Percentiles rank a stretch among this genome's conserved stretches.
Evolutionary conservation across 352 stramenopile genomes (phyloP).

Genomic region (Globisporangium iwayamae): DNA sequence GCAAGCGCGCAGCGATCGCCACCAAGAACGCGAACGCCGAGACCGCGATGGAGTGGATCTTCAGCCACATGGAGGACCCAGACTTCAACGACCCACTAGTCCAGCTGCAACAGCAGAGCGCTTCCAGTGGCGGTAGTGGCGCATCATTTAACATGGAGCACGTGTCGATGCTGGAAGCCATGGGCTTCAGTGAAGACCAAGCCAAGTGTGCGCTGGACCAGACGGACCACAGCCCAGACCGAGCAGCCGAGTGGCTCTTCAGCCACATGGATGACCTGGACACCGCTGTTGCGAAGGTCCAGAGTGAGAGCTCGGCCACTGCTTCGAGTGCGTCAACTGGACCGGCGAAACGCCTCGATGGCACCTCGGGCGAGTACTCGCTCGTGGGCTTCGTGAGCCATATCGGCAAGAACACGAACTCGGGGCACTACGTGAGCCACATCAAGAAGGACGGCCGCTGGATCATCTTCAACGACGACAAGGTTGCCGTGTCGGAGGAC

Average conservation of each 20-base stretch:
- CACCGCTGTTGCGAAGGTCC: conserved; percentile 70
- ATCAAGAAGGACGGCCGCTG: conserved; percentile 96
- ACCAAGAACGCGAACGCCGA: conserved; percentile 90
- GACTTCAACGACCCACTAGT: conserved; percentile 95
- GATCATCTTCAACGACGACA: conserved; percentile 99
- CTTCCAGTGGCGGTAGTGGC: conserved; percentile 19
- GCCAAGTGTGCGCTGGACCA: conserved; percentile 91
- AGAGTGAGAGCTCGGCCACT: conserved; percentile 18
- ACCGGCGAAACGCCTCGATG: conserved; percentile 55
- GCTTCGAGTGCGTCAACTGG: conserved; percentile 11
- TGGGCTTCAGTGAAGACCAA: conserved; percentile 90
- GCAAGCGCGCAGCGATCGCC: conserved; percentile 93
- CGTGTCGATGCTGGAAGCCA: conserved; percentile 62
- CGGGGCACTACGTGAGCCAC: conserved; percentile 98
- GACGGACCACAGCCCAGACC: conserved; percentile 89
- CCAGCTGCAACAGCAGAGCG: conserved; percentile 13
- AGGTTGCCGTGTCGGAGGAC: conserved; percentile 93
- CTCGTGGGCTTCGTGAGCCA: conserved; percentile 98
- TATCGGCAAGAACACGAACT: conserved; percentile 97
- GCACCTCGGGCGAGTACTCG: conserved; percentile 79
- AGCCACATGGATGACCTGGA: conserved; percentile 97
- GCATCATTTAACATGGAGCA: conserved; percentile 80
- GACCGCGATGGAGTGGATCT: conserved; percentile 97
- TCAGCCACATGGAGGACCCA: conserved; percentile 97
- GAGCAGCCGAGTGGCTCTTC: conserved; percentile 98